Conservation (phyloP, 2,329 filamentous ascomycete genomes). For the Trichoderma simmonsii region DNA sequence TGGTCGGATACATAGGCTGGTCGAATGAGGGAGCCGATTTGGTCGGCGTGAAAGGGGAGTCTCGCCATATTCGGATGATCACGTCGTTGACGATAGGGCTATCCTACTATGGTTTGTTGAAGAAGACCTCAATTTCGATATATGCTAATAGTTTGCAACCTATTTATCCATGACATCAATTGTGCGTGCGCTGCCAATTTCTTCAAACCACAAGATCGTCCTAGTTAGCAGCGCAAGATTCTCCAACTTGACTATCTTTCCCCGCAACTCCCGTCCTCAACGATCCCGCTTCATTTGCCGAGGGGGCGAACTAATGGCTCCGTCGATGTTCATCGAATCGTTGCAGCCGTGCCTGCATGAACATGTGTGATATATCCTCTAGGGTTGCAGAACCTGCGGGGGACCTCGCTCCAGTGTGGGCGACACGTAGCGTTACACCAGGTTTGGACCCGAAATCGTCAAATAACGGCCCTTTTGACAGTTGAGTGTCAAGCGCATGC, state of each 20-base stretch:
- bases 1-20: conserved; percentile 59
- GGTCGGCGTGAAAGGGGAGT: conserved; percentile 66
- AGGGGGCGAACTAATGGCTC: background rate
- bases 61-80: conserved; percentile 25
- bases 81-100: background rate
- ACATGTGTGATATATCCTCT: background rate
- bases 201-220: background rate
- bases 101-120: background rate
- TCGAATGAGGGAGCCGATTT: conserved; percentile 68
- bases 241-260: background rate
- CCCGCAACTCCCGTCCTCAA: background rate
- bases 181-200: background rate
- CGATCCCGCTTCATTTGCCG: background rate
- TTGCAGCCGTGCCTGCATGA: background rate
- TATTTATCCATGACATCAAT: background rate
- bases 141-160: background rate
- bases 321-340: background rate
- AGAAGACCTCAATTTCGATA: background rate
- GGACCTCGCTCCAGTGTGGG: background rate
- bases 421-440: background rate
- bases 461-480: background rate
- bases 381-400: background rate
- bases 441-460: background rate
- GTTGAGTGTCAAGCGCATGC: background rate
- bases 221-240: background rate